These are phyloP conservation scores for Diplocarpon rosae DNA, from an alignment of 2,329 filamentous ascomycete species.

Conservation along the genomic window DNA sequence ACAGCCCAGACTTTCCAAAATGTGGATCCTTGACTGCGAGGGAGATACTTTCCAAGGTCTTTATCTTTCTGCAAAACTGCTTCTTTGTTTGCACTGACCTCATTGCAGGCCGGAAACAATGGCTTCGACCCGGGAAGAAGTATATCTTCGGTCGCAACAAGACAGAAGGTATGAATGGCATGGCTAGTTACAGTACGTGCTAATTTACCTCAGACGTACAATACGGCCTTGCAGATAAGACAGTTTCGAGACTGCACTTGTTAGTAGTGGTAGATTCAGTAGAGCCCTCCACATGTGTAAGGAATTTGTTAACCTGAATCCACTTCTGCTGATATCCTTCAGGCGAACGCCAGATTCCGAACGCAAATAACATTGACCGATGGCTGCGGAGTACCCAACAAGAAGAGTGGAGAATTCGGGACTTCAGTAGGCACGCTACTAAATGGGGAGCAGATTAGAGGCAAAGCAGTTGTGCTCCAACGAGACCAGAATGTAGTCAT, in stretches of 20 bases:
- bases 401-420: constrained; percentile 24
- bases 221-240: constrained; percentile 64
- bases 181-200: not conserved
- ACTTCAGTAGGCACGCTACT: constrained; percentile 77
- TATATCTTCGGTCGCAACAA: constrained; percentile 78
- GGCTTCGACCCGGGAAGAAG: constrained; percentile 75
- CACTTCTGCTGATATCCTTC: constrained; percentile 5
- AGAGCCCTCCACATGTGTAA: constrained; percentile 53
- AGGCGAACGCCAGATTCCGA: constrained; percentile 30
- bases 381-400: constrained; percentile 28
- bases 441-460: constrained; percentile 61
- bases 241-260: constrained; percentile 82
- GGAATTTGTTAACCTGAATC: constrained; percentile 20
- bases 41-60: constrained; percentile 40
- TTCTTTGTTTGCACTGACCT: not conserved
- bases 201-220: constrained; percentile 41
- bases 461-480: constrained; percentile 44
- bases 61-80: not conserved
- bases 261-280: constrained; percentile 62
- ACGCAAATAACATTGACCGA: constrained; percentile 68
- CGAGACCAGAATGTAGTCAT: constrained; percentile 52
- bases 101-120: constrained; percentile 54
- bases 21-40: constrained; percentile 46
- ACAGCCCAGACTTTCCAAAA: constrained; percentile 17
- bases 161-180: constrained; percentile 42